Evolutionary conservation across 345 rosid genomes (phyloP).

Genomic region (Eucalyptus regnans): DNA sequence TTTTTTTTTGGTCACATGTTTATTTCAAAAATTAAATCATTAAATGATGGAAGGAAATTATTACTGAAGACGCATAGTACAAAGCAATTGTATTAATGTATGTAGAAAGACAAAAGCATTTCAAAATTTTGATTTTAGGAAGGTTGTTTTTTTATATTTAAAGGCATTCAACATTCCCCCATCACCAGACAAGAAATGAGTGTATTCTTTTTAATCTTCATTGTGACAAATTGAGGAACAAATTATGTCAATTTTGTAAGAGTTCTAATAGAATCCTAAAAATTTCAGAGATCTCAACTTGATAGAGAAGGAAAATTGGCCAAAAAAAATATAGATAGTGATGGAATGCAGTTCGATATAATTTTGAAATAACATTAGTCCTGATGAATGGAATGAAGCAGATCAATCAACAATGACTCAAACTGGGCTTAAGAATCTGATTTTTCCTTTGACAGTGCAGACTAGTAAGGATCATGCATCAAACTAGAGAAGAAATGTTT

Average conservation of each 20-base stretch:
- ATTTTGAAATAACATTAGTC: background rate
- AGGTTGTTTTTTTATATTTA: background rate
- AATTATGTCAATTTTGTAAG: background rate
- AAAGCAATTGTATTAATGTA: background rate
- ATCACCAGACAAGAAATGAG: background rate
- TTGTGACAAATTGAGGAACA: background rate
- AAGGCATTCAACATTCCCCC: background rate
- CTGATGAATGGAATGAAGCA: background rate
- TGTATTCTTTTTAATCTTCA: background rate
- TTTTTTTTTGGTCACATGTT: background rate
- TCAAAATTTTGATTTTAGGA: background rate
- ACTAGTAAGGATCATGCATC: background rate
- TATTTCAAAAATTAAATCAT: background rate
- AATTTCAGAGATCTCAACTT: background rate
- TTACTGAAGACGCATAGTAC: background rate
- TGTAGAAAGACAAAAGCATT: background rate
- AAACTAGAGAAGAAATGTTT: background rate
- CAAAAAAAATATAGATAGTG: background rate
- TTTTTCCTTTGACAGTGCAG: background rate
- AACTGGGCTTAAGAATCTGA: background rate
- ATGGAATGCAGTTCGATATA: background rate
- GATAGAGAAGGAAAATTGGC: background rate
- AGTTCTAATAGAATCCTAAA: background rate
- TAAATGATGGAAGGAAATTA: background rate
- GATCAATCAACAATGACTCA: background rate